phyloP scores from a whole-genome alignment of 2,329 filamentous ascomycete species.

The Teratosphaeria pseudoeucalypti region DNA sequence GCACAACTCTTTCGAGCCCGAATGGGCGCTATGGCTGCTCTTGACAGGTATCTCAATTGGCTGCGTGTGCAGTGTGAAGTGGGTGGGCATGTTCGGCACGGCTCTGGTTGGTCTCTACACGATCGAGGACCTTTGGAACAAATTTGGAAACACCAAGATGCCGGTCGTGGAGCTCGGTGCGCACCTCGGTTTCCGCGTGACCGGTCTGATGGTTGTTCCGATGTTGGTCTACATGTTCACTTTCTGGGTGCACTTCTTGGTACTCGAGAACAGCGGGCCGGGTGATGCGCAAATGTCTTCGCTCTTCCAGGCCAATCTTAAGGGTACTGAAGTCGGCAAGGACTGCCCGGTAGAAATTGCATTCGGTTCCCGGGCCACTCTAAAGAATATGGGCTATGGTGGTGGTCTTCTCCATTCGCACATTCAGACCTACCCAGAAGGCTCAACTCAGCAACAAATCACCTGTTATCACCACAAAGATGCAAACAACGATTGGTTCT shows the following conservation, averaged over 20 bases:
- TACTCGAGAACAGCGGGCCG: constrained; percentile 85
- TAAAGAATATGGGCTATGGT: constrained; percentile 99
- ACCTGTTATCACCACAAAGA: constrained; percentile 99
- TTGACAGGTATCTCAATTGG: constrained; percentile 92
- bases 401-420: constrained; percentile 94
- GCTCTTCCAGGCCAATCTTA: constrained; percentile 93
- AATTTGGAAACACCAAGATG: constrained; percentile 92
- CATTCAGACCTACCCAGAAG: constrained; percentile 90
- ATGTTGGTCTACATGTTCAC: constrained; percentile 89
- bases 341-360: constrained; percentile 90
- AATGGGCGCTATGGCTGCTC: constrained; percentile 93
- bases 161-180: constrained; percentile 67
- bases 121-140: constrained; percentile 92
- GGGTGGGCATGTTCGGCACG: constrained; percentile 92
- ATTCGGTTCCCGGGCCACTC: constrained; percentile 74
- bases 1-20: constrained; percentile 71
- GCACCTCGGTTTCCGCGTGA: constrained; percentile 68
- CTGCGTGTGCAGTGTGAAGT: constrained; percentile 97
- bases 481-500: constrained; percentile 99
- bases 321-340: constrained; percentile 85
- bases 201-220: constrained; percentile 81
- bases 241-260: constrained; percentile 88
- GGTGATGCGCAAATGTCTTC: constrained; percentile 99
- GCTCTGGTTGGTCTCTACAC: constrained; percentile 94
- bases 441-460: constrained; percentile 87